A percentile compares a stretch with the other conserved stretches of the same genome.
These are phyloP conservation scores for Kwoniella newhampshirensis DNA, from an alignment of 768 basidiomycete species.

Conservation along the genomic window DNA sequence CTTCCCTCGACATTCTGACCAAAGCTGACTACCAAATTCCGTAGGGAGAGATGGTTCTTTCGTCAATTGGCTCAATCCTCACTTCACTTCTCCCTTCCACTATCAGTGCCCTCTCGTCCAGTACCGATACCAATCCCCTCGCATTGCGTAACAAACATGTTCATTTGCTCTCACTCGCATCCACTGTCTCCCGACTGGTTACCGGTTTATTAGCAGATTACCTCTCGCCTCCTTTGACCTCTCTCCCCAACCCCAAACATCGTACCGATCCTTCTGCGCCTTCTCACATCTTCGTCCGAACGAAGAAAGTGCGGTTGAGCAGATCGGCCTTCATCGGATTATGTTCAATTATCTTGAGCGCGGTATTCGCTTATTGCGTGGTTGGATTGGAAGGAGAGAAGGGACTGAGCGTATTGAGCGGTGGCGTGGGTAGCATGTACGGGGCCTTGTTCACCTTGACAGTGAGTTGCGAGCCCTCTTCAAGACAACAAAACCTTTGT, in stretches of 20 bases:
- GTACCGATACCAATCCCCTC: conserved; percentile 20
- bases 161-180: conserved; percentile 45
- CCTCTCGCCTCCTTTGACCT: conserved; percentile 37
- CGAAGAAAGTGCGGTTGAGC: conserved; percentile 21
- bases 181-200: conserved; percentile 45
- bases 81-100: conserved; percentile 46
- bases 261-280: conserved; percentile 23
- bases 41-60: conserved; percentile 50
- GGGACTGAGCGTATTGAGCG: conserved; percentile 48
- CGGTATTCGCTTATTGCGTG: conserved; percentile 41
- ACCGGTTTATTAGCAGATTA: conserved; percentile 48
- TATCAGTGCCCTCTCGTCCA: conserved; percentile 1
- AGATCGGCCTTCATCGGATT: conserved; percentile 45
- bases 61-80: conserved; percentile 51
- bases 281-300: conserved; percentile 36
- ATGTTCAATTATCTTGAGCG: conserved; percentile 34
- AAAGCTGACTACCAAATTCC: background rate
- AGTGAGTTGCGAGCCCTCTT: conserved; percentile 27
- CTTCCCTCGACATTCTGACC: background rate
- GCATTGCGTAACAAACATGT: conserved; percentile 50
- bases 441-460: conserved; percentile 51
- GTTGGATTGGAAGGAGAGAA: conserved; percentile 32
- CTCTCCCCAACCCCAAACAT: conserved; percentile 22
- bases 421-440: conserved; percentile 47
- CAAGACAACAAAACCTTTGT: background rate